These are phyloP conservation scores for Asterophora lycoperdoides DNA, from an alignment of 768 basidiomycete genomes.

Conservation along the genomic window DNA sequence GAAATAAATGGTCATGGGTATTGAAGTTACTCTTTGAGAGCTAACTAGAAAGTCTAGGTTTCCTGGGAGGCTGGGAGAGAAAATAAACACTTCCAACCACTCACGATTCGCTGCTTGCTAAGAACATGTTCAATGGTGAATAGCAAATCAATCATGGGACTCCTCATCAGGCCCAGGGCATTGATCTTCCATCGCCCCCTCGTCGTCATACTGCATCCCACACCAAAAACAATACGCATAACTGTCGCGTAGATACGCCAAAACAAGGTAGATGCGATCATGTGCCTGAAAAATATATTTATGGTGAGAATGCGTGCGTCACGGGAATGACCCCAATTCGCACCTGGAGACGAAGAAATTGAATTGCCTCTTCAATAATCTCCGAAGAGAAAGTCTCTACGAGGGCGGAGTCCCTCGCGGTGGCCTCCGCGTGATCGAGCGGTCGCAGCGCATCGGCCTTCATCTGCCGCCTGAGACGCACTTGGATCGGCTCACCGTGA, in stretches of 20 bases:
- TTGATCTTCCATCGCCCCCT: conserved; percentile 52
- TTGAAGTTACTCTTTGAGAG: no score
- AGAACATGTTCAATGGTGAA: background rate
- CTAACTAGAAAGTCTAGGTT: no score
- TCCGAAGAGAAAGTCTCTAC: conserved; percentile 44
- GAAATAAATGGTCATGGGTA: background rate
- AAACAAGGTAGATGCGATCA: conserved; percentile 62
- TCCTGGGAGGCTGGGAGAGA: no score
- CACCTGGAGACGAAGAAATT: conserved; percentile 67
- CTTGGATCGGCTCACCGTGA: conserved; percentile 33
- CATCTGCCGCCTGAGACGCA: conserved; percentile 71
- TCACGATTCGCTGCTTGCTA: no score
- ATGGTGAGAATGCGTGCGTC: conserved; percentile 8
- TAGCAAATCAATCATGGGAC: conserved; percentile 60
- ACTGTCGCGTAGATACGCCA: conserved; percentile 67
- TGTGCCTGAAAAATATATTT: conserved; percentile 46
- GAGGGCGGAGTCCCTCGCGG: conserved; percentile 20
- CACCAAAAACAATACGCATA: conserved; percentile 89
- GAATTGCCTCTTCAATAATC: conserved; percentile 58
- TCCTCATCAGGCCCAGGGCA: conserved; percentile 80
- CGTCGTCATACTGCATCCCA: conserved; percentile 65
- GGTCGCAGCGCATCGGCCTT: conserved; percentile 65
- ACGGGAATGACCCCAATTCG: conserved; percentile 7
- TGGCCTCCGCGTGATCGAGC: conserved; percentile 36
- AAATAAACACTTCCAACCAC: no score